A percentile compares a stretch with the other conserved stretches of the same genome.
Evolutionary conservation across 108 stramenopile genomes (phyloP).

Genomic region (Licmophora abbreviata): DNA sequence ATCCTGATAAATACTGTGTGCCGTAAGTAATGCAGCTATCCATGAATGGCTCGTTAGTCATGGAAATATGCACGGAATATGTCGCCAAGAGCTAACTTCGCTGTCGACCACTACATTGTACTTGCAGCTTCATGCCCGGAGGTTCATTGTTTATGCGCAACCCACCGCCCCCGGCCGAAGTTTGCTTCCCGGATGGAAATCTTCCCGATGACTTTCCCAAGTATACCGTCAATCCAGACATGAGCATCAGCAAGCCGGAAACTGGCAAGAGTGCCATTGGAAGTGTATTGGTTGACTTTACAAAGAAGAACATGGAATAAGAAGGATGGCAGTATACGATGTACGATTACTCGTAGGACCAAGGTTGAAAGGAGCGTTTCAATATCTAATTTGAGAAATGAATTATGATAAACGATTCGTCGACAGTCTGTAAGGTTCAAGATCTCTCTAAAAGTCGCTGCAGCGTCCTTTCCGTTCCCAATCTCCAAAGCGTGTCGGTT

Average conservation of each 20-base stretch:
- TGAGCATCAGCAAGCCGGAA: constrained; percentile 69
- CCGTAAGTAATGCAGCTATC: too few relatives aligned
- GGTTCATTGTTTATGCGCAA: constrained; percentile 98
- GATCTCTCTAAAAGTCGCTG: constrained; percentile 94
- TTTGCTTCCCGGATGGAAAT: constrained; percentile 92
- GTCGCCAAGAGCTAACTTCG: too few relatives aligned
- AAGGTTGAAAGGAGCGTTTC: too few relatives aligned
- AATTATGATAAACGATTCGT: too few relatives aligned
- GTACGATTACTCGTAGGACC: too few relatives aligned
- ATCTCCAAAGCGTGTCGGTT: constrained; percentile 97
- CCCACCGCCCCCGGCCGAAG: constrained; percentile 84
- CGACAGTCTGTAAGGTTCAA: too few relatives aligned
- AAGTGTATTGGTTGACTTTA: constrained; percentile 82
- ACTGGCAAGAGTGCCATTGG: constrained; percentile 68
- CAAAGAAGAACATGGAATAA: constrained; percentile 90
- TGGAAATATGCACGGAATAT: too few relatives aligned
- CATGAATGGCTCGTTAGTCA: too few relatives aligned
- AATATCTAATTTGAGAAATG: too few relatives aligned
- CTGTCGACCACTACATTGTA: too few relatives aligned
- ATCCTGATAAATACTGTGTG: constrained; percentile 88
- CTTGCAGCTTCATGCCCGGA: constrained; percentile 97
- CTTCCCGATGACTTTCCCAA: constrained; percentile 74
- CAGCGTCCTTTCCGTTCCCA: constrained; percentile 97
- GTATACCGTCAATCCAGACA: constrained; percentile 78
- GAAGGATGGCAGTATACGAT: too few relatives aligned